phyloP scores from a whole-genome alignment of 345 rosid species.

The Populus ilicifolia region DNA sequence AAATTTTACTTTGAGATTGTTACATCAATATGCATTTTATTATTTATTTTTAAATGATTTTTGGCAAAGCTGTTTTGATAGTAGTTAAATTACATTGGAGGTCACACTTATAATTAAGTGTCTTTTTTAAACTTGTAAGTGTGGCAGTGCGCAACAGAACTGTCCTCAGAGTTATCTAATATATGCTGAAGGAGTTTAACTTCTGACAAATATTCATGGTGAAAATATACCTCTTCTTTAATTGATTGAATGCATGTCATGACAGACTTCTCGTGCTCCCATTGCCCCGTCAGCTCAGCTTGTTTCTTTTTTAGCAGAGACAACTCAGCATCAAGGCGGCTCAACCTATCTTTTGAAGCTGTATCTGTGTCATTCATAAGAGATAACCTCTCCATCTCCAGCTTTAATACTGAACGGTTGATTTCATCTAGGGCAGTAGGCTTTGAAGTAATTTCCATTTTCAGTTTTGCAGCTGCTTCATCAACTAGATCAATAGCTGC shows the following conservation, averaged over 20 bases:
- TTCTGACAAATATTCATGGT: neutral
- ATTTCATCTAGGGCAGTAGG: slow-evolving; percentile 98
- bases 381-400: slow-evolving; percentile 98
- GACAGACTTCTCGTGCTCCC: slow-evolving; percentile 99
- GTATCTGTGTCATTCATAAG: slow-evolving; percentile 85
- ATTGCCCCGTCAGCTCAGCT: slow-evolving; percentile 77
- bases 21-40: neutral
- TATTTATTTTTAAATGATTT: neutral
- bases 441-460: slow-evolving; percentile 98
- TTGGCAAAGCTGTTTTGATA: neutral
- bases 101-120: neutral
- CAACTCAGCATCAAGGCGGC: slow-evolving; percentile 78
- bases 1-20: neutral
- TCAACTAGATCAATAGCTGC: slow-evolving; percentile 98
- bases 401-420: slow-evolving; percentile 81
- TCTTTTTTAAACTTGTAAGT: neutral
- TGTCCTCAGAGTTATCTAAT: neutral
- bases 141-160: neutral
- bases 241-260: slow-evolving; percentile 93
- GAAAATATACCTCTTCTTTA: slow-evolving; percentile 70
- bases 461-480: slow-evolving; percentile 98
- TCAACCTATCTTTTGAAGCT: slow-evolving; percentile 89
- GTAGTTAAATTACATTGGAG: neutral
- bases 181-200: neutral
- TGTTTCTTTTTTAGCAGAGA: slow-evolving; percentile 72